Percentiles rank a stretch among this genome's conserved stretches.
Evolutionary conservation across 495 filamentous ascomycete species (phyloP).

Genomic region (Penicillium desertorum): DNA sequence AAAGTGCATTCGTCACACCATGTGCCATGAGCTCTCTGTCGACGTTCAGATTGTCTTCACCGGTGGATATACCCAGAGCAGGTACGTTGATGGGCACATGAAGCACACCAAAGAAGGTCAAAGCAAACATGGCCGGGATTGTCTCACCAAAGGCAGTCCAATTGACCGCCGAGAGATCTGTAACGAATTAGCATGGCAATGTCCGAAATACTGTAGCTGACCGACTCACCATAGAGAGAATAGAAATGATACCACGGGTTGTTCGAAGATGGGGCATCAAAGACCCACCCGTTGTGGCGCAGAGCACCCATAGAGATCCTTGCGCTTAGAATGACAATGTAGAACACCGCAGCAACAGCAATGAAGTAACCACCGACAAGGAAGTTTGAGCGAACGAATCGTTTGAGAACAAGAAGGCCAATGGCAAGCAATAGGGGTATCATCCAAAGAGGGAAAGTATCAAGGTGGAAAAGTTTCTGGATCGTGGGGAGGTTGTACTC

Average conservation of each 20-base stretch:
- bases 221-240: conserved; percentile 75
- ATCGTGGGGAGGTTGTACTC: conserved; percentile 76
- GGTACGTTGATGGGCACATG: conserved; percentile 98
- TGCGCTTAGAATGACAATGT: conserved; percentile 68
- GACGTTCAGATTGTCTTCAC: conserved; percentile 87
- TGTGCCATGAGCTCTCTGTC: conserved; percentile 92
- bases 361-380: conserved; percentile 88
- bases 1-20: conserved; percentile 88
- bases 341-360: conserved; percentile 75
- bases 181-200: conserved; percentile 11
- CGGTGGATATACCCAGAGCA: conserved; percentile 80
- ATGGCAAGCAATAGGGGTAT: conserved; percentile 76
- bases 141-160: conserved; percentile 78
- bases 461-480: conserved; percentile 62
- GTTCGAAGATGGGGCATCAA: conserved; percentile 74
- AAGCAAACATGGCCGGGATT: conserved; percentile 91
- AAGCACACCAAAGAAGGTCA: conserved; percentile 95
- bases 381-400: conserved; percentile 71
- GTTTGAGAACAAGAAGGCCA: conserved; percentile 71
- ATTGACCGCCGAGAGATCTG: conserved; percentile 72
- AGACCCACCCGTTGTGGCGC: conserved; percentile 80
- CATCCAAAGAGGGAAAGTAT: conserved; percentile 80
- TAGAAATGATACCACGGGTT: conserved; percentile 98
- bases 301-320: conserved; percentile 61
- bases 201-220: background rate